These are phyloP conservation scores for Arabidopsis suecica DNA, from an alignment of 345 rosid genomes.

Conservation along the genomic window DNA sequence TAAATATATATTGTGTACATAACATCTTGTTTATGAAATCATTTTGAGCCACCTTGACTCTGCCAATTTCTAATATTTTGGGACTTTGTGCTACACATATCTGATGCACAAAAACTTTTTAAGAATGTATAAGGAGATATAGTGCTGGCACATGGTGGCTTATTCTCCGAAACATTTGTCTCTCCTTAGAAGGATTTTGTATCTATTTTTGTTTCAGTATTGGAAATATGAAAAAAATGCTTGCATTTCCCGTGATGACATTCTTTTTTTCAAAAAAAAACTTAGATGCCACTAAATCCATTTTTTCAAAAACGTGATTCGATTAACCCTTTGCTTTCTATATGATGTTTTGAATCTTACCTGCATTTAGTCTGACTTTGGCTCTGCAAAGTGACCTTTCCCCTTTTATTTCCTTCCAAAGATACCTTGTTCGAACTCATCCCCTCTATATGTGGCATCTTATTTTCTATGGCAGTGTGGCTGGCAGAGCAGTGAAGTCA, in stretches of 20 bases:
- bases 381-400: background rate
- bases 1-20: background rate
- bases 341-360: slow-evolving; percentile 10
- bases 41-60: slow-evolving; percentile 6
- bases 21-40: slow-evolving; percentile 10
- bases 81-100: slow-evolving; percentile 13
- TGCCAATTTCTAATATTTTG: slow-evolving; percentile 6
- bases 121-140: background rate
- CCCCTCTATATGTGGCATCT: background rate
- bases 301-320: background rate
- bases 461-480: slow-evolving; percentile 51
- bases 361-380: background rate
- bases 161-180: background rate
- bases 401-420: slow-evolving; percentile 5
- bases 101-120: background rate
- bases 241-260: background rate
- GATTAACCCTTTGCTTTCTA: background rate
- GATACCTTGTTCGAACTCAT: slow-evolving; percentile 1
- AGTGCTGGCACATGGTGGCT: slow-evolving; percentile 4
- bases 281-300: background rate
- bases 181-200: background rate
- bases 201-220: slow-evolving; percentile 1
- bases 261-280: background rate
- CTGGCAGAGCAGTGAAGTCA: slow-evolving; percentile 55
- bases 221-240: background rate